phyloP scores from a whole-genome alignment of 2,329 filamentous ascomycete genomes.

The Thielaviopsis cerberus region DNA sequence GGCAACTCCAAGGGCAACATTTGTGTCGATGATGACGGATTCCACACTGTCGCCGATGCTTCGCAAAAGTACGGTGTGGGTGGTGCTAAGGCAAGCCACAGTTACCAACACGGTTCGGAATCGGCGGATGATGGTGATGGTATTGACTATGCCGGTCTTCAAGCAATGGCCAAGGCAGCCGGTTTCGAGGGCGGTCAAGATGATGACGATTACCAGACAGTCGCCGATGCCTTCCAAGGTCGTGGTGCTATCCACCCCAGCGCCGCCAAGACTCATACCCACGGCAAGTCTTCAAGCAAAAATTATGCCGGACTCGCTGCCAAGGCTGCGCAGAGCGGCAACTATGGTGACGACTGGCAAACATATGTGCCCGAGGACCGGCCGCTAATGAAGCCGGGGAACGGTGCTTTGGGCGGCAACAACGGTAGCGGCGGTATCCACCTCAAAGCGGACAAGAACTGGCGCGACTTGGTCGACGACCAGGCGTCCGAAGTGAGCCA shows the following conservation, averaged over 20 bases:
- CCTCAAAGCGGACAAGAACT: not conserved
- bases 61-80: too few relatives aligned
- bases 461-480: conserved; percentile 4
- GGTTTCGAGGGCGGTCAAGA: not conserved
- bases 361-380: not conserved
- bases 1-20: too few relatives aligned
- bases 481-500: not conserved
- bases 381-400: not conserved
- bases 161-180: not conserved
- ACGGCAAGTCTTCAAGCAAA: too few relatives aligned
- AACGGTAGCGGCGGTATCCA: not conserved
- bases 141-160: too few relatives aligned
- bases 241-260: too few relatives aligned
- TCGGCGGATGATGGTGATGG: too few relatives aligned
- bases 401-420: not conserved
- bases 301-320: too few relatives aligned
- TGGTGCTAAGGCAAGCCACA: too few relatives aligned
- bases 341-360: not conserved
- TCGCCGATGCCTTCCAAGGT: not conserved
- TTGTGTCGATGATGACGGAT: too few relatives aligned
- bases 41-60: too few relatives aligned
- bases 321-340: not conserved
- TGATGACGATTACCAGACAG: not conserved
- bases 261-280: not conserved
- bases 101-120: too few relatives aligned